Evolutionary conservation across 495 filamentous ascomycete species (phyloP).

Genomic region (Talaromyces borbonicus): DNA sequence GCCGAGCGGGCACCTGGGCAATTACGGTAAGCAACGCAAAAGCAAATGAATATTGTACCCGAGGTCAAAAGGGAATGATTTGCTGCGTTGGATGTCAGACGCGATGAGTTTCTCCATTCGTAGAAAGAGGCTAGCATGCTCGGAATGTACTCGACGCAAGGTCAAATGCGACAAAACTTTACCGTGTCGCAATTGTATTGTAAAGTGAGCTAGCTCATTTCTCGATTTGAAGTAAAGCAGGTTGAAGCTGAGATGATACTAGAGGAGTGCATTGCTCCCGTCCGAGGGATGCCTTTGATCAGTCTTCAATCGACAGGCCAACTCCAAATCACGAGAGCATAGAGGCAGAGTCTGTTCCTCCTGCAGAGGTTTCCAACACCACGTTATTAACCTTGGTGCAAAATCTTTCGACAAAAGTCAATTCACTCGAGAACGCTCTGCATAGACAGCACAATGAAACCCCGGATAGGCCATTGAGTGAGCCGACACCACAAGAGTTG

Average conservation of each 20-base stretch:
- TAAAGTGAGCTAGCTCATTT: background rate
- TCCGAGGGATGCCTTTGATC: background rate
- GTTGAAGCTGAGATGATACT: background rate
- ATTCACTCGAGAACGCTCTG: background rate
- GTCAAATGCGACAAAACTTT: constrained; percentile 22
- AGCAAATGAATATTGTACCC: no score
- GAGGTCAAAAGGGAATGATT: no score
- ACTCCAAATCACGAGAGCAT: background rate
- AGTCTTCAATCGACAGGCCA: background rate
- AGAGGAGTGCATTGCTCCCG: constrained; percentile 2
- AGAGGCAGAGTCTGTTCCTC: background rate
- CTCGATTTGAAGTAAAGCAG: background rate
- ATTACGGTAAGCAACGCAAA: no score
- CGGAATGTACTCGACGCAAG: constrained; percentile 20
- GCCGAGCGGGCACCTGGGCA: no score
- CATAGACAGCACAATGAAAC: background rate
- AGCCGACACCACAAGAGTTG: background rate
- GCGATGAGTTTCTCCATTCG: constrained; percentile 6
- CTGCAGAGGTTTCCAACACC: background rate
- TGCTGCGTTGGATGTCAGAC: no score
- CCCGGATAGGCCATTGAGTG: background rate
- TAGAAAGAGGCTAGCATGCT: constrained; percentile 19
- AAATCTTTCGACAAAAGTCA: background rate
- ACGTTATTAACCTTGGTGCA: background rate
- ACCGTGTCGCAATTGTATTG: constrained; percentile 19